Conservation (phyloP, 2,329 filamentous ascomycete genomes). For the Pyrenophora graminea region DNA sequence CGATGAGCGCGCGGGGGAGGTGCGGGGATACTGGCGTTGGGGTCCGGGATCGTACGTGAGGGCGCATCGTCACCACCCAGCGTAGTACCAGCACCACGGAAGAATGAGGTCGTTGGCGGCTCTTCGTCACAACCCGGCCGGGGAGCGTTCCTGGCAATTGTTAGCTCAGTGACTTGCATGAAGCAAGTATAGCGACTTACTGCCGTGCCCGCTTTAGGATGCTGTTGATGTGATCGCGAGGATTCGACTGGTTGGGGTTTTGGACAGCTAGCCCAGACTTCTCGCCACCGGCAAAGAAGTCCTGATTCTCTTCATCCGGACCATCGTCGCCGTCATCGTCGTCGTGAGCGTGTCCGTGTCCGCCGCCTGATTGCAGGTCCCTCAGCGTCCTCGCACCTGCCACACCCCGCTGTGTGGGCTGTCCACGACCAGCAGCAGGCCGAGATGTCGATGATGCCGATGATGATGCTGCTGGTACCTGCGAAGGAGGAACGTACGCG, state of each 20-base stretch:
- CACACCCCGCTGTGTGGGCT: slow-evolving; percentile 36
- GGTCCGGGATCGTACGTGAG: slow-evolving; percentile 70
- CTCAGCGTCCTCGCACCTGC: slow-evolving; percentile 49
- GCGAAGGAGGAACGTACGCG: slow-evolving; percentile 38
- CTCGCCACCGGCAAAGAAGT: slow-evolving; percentile 82
- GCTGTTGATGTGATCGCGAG: slow-evolving; percentile 54
- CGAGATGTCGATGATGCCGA: slow-evolving; percentile 14
- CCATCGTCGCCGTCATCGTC: slow-evolving; percentile 60
- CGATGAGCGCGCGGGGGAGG: slow-evolving; percentile 63
- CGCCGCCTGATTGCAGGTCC: slow-evolving; percentile 52
- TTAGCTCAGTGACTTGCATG: slow-evolving; percentile 22
- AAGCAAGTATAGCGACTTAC: slow-evolving; percentile 29
- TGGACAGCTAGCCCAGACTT: slow-evolving; percentile 76
- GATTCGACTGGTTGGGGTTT: slow-evolving; percentile 62
- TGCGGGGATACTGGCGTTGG: slow-evolving; percentile 47
- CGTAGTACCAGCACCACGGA: slow-evolving; percentile 73
- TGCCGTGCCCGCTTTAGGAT: slow-evolving; percentile 55
- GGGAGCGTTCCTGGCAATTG: slow-evolving; percentile 60
- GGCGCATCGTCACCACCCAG: slow-evolving; percentile 77
- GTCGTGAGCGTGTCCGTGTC: slow-evolving; percentile 54
- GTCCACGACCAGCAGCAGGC: slow-evolving; percentile 26
- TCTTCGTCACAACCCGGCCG: slow-evolving; percentile 59
- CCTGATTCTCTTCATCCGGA: slow-evolving; percentile 63
- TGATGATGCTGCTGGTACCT: slow-evolving; percentile 17
- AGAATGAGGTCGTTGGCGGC: slow-evolving; percentile 57